These are phyloP conservation scores for Babesia caballi DNA, from an alignment of 169 alveolate genomes.

Conservation along the genomic window DNA sequence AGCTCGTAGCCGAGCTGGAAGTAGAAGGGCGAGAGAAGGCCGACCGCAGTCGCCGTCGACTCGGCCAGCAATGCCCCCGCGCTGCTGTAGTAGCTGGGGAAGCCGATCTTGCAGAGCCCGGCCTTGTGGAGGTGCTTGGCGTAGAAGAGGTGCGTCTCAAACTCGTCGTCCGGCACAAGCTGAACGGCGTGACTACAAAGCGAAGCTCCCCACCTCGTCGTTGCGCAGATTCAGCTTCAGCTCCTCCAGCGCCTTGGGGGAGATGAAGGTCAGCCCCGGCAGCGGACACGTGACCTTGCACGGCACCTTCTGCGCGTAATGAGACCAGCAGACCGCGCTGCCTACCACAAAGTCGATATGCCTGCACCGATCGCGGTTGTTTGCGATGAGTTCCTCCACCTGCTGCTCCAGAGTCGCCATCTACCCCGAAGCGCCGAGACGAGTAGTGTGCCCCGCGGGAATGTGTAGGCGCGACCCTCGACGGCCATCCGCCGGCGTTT, in stretches of 20 bases:
- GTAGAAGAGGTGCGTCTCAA: conserved; percentile 43
- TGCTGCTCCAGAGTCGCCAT: conserved; percentile 31
- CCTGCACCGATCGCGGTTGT: conserved; percentile 10
- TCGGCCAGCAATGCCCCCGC: conserved; percentile 78
- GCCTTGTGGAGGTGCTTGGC: conserved; percentile 64
- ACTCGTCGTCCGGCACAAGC: conserved; percentile 52
- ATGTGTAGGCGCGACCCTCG: no score
- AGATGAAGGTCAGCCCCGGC: conserved; percentile 74
- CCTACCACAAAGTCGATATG: conserved; percentile 51
- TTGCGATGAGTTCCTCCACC: conserved; percentile 38
- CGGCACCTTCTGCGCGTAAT: conserved; percentile 69
- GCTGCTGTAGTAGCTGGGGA: conserved; percentile 67
- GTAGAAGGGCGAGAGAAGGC: conserved; percentile 67
- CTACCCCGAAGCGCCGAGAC: no score
- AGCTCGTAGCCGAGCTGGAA: conserved; percentile 75
- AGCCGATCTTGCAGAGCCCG: conserved; percentile 73
- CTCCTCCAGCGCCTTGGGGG: conserved; percentile 73
- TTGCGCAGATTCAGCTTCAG: conserved; percentile 55
- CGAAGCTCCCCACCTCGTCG: conserved; percentile 63
- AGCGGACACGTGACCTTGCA: conserved; percentile 65
- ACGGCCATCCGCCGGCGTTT: no score
- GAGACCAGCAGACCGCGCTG: no score
- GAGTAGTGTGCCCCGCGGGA: no score
- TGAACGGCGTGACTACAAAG: neutral
- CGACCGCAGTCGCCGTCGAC: conserved; percentile 76